Evolutionary conservation across 1,139 yeast genomes (phyloP), one percentile per base, ranked within the genome.

Genomic region (Saccharomyces pastorianus): DNA sequence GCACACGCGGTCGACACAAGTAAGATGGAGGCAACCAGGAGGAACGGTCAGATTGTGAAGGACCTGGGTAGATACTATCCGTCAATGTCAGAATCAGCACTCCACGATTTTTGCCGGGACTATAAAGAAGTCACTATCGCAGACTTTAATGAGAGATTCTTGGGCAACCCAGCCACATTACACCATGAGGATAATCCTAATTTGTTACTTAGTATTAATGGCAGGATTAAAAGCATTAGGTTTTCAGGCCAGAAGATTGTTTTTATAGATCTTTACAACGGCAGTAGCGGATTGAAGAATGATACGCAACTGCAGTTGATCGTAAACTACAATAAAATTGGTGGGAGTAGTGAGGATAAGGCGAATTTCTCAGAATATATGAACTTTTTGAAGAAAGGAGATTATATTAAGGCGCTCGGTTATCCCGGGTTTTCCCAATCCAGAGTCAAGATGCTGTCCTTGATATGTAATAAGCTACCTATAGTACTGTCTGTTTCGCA

Each of bases 371-470:
- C 71, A 13, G 64, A 68, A 1, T 56, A 64, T 0, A 84, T 83
- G 64, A 69, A 69, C 2, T 66, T 74, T 44, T 71, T 89, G 47
- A 75, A 84, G 50, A 77, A 79, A 34, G 97, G 97, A 0, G 99
- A 91, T 66, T 79, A 77, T 49, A 72, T 90, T 2, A 73, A 80
- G 6, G 81, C 83, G 34, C 62, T 71, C 4, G 99, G 99, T 0
- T 64, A 65, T 23, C 90, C 96, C 0, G 87, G 95, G 42, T 68
- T 79, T 3, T 88, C 97, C 0, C 81, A 84, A 53, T 81, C 83
- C 1, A 95, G 95, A 0, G 95, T 88, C 63, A 56, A 51, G 46
- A 67, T 64, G 4, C 72, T 91, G 11, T 85, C 96, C 1, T 64
- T 93, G 54, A 82, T 87, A 60, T 77, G 84, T n/a, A 69, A 71